Conservation (phyloP, 2,329 filamentous ascomycete genomes). For the Fusarium mexicanum region DNA sequence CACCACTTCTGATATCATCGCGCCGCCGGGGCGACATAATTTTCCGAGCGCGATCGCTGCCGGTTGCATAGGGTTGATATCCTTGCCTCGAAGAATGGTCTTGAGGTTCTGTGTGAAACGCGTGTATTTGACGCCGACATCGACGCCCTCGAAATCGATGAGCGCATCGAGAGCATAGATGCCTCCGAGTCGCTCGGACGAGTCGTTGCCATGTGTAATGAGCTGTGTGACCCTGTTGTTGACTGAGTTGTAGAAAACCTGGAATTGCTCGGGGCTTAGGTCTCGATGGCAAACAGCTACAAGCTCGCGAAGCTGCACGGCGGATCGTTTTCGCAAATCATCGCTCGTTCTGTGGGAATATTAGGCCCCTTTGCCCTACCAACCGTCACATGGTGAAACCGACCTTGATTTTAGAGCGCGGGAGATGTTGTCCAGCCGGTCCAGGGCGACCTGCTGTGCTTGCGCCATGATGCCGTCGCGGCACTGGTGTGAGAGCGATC, state of each 20-base stretch:
- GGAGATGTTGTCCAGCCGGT: slow-evolving; percentile 64
- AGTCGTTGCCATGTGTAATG: slow-evolving; percentile 86
- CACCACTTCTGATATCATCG: slow-evolving; percentile 92
- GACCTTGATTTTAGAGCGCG: slow-evolving; percentile 67
- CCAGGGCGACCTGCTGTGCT: slow-evolving; percentile 63
- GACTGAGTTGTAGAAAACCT: slow-evolving; percentile 64
- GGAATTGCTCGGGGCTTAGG: slow-evolving; percentile 81
- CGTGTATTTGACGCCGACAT: slow-evolving; percentile 91
- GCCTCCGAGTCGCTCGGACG: slow-evolving; percentile 88
- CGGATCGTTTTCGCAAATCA: slow-evolving; percentile 62
- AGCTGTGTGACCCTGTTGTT: slow-evolving; percentile 69
- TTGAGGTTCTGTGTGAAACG: slow-evolving; percentile 92
- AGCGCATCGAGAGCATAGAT: slow-evolving; percentile 91
- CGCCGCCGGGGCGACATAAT: slow-evolving; percentile 90
- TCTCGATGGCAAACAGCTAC: slow-evolving; percentile 71
- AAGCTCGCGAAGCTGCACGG: slow-evolving; percentile 64
- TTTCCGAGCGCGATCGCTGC: slow-evolving; percentile 90
- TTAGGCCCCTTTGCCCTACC: slow-evolving; percentile 23
- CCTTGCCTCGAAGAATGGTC: slow-evolving; percentile 87
- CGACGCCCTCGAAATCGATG: slow-evolving; percentile 96
- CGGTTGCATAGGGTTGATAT: slow-evolving; percentile 88
- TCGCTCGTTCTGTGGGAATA: slow-evolving; percentile 51
- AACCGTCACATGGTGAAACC: slow-evolving; percentile 17
- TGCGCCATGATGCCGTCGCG: slow-evolving; percentile 51
- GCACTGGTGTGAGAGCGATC: slow-evolving; percentile 37